Conservation (phyloP, 495 filamentous ascomycete species). For the Penicillium coprophilum region DNA sequence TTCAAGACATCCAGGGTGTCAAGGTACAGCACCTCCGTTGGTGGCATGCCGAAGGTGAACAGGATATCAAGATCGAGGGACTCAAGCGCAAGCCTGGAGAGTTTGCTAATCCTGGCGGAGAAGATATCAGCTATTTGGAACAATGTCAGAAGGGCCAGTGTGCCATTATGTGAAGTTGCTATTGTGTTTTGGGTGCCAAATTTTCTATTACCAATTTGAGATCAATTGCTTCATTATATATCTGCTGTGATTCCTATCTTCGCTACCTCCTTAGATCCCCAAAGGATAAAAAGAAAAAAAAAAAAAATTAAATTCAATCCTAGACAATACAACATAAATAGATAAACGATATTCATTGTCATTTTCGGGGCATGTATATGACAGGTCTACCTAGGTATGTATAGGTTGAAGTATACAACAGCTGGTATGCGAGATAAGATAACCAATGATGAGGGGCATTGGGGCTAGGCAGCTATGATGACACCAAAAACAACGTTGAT, state of each 20-base stretch:
- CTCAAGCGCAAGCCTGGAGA: slow-evolving; percentile 60
- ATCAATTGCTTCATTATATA: not conserved
- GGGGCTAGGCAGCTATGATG: slow-evolving; percentile 3
- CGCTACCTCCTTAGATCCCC: not conserved
- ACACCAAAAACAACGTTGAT: not conserved
- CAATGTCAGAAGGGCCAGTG: slow-evolving; percentile 56
- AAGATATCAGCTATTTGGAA: slow-evolving; percentile 64
- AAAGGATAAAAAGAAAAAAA: not conserved
- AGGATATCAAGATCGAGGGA: slow-evolving; percentile 75
- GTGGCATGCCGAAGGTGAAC: slow-evolving; percentile 87
- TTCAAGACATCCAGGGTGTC: slow-evolving; percentile 63
- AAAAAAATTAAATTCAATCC: too few species aligned
- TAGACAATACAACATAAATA: not conserved
- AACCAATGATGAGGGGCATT: slow-evolving; percentile 10
- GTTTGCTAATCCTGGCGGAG: slow-evolving; percentile 29
- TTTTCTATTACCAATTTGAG: not conserved
- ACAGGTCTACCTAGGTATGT: too few species aligned
- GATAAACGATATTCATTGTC: not conserved
- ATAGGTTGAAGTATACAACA: not conserved
- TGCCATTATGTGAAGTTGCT: slow-evolving; percentile 48
- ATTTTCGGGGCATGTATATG: not conserved
- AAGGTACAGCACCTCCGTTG: slow-evolving; percentile 74
- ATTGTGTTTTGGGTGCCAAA: not conserved
- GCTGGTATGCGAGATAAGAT: slow-evolving; percentile 6
- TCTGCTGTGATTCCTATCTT: not conserved